Evolutionary conservation across 495 filamentous ascomycete genomes (phyloP), one percentile per base, ranked within the genome.

Genomic region (Apiosordaria backusii): DNA sequence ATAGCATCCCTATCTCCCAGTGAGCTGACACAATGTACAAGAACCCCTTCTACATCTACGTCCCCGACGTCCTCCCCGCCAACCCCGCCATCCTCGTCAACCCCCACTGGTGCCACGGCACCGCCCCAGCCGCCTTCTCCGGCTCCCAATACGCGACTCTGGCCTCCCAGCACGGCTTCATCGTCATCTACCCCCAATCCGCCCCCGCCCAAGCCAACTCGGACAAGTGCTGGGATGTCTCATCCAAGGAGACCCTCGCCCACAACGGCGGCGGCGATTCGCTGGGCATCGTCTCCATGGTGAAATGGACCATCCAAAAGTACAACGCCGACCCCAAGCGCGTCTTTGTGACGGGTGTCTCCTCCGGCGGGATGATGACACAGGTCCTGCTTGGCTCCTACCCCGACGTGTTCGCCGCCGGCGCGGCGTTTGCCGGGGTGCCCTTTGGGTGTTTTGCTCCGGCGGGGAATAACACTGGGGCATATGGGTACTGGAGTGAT

Each of bases 311-410:
- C 0, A 65, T 85, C 18, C 57, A 60, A 54, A 77, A 79, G 61
- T 86, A 86, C 74, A 73, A 70, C 22, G 85, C 66, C 19, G 83
- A 87, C 65, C 35, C 79, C 9, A 66, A 64, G 40, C 78, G 78
- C 27, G 79, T 86, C 4, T 86, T 82, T 64, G 83, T 79, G 4
- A 84, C 80, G 25, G 84, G 84, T 6, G 77, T 77, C 1, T 83
- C 80, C 1, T 86, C 84, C 0, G 85, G 85, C 16, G 84, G 79
- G n/a, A 87, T 86, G 84, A 85, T 86, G 83, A 85, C 82, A n/a
- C 84, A 86, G 66, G 82, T 86, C 13, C 74, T 88, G 67, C 79
- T 81, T 4, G 85, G 81, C 4, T 76, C 83, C 0, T 87, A 88
- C 70, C 86, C 84, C 9, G 80, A 86, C 25, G 69, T 87, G 29